These are phyloP conservation scores for Magnolia kwangsiensis DNA, from an alignment of 164 flowering plant genomes.

Conservation along the genomic window DNA sequence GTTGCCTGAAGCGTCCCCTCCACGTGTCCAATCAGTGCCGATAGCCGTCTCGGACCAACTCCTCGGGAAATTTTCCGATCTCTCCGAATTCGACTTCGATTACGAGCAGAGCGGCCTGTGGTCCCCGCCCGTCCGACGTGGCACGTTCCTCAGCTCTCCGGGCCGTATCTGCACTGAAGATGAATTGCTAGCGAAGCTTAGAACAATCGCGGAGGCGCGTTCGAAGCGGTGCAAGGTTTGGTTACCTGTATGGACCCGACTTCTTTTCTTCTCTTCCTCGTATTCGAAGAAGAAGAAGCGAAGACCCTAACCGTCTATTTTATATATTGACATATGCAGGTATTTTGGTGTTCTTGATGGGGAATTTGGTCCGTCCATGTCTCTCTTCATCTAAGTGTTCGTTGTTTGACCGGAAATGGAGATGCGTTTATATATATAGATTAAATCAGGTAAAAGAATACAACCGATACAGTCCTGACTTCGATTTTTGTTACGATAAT, in stretches of 20 bases:
- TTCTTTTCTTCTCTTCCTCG: too few species aligned
- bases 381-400: not conserved
- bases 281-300: not conserved
- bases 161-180: constrained; percentile 30
- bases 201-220: constrained; percentile 2
- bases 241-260: not conserved
- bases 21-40: constrained; percentile 46
- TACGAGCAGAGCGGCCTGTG: constrained; percentile 70
- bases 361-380: not conserved
- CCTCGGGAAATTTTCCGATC: constrained; percentile 61
- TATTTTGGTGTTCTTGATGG: not conserved
- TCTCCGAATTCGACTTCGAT: constrained; percentile 53
- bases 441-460: too few species aligned
- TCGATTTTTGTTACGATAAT: too few species aligned
- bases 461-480: too few species aligned
- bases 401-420: too few species aligned
- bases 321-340: not conserved
- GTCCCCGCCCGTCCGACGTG: constrained; percentile 67
- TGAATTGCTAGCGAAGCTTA: constrained; percentile 24
- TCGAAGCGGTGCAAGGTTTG: constrained; percentile 4
- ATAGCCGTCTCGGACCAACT: constrained; percentile 51
- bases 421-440: too few species aligned
- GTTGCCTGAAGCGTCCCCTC: constrained; percentile 2
- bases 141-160: constrained; percentile 47
- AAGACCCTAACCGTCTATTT: not conserved